Evolutionary conservation across 1,284 basidiomycete genomes (phyloP), one percentile per base, ranked within the genome.

Genomic region (Marasmius tenuissimus): DNA sequence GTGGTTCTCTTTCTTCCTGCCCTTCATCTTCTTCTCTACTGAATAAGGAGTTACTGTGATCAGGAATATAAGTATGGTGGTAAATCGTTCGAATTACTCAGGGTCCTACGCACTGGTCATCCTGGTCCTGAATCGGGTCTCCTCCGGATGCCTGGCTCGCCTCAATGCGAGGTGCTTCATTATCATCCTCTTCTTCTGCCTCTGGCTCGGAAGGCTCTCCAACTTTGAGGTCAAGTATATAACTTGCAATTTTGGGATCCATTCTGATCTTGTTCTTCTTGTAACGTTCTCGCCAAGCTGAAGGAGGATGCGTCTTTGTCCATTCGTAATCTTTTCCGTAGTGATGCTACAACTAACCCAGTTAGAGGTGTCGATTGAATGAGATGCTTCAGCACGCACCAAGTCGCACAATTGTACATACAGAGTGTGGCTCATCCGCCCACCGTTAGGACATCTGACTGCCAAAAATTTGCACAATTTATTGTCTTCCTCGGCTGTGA

Each of bases 201-300:
- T n/a, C 16, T 14, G 39, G 39, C n/a, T 38, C 53, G 2, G 20
- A 16, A 35, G n/a, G 34, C 34, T 39, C 16, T 12, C 27, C 20
- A 51, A 35, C 20, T 8, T 18, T 35, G 22, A 20, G 14, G 54
- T 16, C 14, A 2, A 45, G 35, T n/a, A 37, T 54, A 38, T 33
- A 53, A 53, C 75, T 73, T 2, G 78, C 65, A 42, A 87, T 85
- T 63, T 76, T 73, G 20, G 66, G 67, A 65, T 86, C 82, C 56
- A 87, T 74, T 3, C 81, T 77, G 1, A 70, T 67, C 3, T 80
- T 73, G 63, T 86, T 85, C 72, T 84, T 87, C 73, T 82, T 85
- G 73, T 89, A 89, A 10, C 83, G 80, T 63, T 88, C 85, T 35
- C 88, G 82, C 87, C 87, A 89, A 7, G 86, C 87, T 60, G 85